phyloP scores from a whole-genome alignment of 495 filamentous ascomycete genomes.

The Tuber melanosporum region DNA sequence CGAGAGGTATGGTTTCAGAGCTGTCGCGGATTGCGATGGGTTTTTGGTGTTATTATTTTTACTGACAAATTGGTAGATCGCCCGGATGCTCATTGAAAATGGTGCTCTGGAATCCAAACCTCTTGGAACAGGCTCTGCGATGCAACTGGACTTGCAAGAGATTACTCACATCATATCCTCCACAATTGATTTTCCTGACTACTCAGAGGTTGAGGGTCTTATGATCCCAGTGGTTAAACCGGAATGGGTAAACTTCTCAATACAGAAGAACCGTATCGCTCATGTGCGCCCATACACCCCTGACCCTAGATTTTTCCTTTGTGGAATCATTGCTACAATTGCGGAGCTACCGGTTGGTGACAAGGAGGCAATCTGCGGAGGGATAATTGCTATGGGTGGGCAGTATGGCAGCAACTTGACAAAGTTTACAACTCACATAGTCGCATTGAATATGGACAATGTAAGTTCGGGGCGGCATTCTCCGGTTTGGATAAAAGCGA shows the following conservation, averaged over 20 bases:
- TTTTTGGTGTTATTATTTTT: conserved; percentile 32
- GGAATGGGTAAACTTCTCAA: conserved; percentile 65
- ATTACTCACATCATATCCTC: conserved; percentile 78
- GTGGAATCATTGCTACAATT: conserved; percentile 63
- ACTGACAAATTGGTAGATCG: conserved; percentile 41
- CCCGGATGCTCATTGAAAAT: conserved; percentile 46
- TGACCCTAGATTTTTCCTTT: conserved; percentile 84
- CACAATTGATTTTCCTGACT: conserved; percentile 82
- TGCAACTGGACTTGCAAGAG: conserved; percentile 49
- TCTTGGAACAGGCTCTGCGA: conserved; percentile 19
- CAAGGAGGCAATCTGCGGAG: conserved; percentile 85
- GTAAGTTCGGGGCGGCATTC: conserved; percentile 27
- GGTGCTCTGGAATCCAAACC: conserved; percentile 46
- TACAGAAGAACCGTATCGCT: conserved; percentile 61
- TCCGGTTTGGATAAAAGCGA: not conserved
- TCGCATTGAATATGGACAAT: conserved; percentile 69
- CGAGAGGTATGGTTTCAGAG: conserved; percentile 44
- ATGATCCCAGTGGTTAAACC: conserved; percentile 81
- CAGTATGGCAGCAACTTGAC: conserved; percentile 63
- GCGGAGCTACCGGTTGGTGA: conserved; percentile 80
- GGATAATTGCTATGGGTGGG: conserved; percentile 82
- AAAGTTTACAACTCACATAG: conserved; percentile 75
- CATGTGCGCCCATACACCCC: conserved; percentile 80
- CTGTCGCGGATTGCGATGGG: not conserved
- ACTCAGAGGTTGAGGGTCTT: conserved; percentile 58